phyloP scores from a whole-genome alignment of 2,329 filamentous ascomycete genomes.

The Colletotrichum acutatum region DNA sequence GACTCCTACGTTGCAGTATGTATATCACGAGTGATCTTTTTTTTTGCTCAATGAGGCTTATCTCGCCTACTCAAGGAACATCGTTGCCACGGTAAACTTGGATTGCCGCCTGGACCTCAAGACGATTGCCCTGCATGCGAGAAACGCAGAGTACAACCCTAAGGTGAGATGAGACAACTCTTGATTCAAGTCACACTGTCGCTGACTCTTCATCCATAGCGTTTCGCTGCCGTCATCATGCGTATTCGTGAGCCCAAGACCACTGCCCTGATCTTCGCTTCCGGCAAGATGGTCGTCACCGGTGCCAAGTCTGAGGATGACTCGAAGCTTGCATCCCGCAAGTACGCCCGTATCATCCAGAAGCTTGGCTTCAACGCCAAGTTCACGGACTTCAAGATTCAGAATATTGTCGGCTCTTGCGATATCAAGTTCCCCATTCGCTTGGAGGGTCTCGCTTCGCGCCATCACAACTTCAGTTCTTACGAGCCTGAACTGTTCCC shows the following conservation, averaged over 20 bases:
- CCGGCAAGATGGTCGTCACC: slow-evolving; percentile 99
- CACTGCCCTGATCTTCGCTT: slow-evolving; percentile 96
- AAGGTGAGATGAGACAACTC: slow-evolving; percentile 72
- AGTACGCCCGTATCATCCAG: slow-evolving; percentile 99
- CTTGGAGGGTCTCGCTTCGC: slow-evolving; percentile 92
- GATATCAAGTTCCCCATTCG: slow-evolving; percentile 99
- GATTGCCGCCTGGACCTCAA: slow-evolving; percentile 97
- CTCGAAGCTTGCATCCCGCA: slow-evolving; percentile 94
- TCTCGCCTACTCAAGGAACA: slow-evolving; percentile 79
- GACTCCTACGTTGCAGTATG: slow-evolving; percentile 96
- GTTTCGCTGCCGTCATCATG: slow-evolving; percentile 99
- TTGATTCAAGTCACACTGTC: slow-evolving; percentile 14
- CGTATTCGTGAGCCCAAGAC: slow-evolving; percentile 99
- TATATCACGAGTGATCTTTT: slow-evolving; percentile 60
- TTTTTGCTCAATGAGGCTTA: slow-evolving; percentile 62
- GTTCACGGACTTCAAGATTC: slow-evolving; percentile 99
- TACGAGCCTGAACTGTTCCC: slow-evolving; percentile 99
- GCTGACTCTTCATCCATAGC: slow-evolving; percentile 65
- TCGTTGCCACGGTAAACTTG: slow-evolving; percentile 98
- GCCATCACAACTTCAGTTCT: slow-evolving; percentile 99
- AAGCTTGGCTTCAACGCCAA: slow-evolving; percentile 99
- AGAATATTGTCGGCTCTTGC: slow-evolving; percentile 98
- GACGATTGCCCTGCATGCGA: slow-evolving; percentile 97
- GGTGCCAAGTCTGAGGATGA: slow-evolving; percentile 98
- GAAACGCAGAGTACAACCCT: slow-evolving; percentile 98